A percentile compares a stretch with the other conserved stretches of the same genome.
phyloP scores from a whole-genome alignment of 1,284 basidiomycete genomes.

The Rhodotorula sp. region DNA sequence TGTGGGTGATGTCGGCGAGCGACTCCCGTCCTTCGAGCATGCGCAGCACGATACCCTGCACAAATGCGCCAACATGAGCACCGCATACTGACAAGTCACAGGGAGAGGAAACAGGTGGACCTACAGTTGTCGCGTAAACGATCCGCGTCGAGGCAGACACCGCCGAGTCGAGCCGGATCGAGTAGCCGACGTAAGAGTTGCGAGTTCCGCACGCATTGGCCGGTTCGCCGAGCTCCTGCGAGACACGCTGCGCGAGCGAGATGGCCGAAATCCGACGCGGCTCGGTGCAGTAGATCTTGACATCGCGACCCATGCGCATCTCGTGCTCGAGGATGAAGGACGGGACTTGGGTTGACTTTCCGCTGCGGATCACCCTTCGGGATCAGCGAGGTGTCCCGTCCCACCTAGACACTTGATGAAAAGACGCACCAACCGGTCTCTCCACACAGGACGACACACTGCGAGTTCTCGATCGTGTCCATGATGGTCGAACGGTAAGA shows the following conservation, averaged over 20 bases:
- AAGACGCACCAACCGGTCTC: constrained; percentile 85
- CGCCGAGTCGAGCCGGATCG: constrained; percentile 85
- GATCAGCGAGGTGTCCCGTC: neutral
- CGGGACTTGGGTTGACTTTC: constrained; percentile 97
- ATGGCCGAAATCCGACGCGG: constrained; percentile 96
- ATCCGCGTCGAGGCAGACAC: constrained; percentile 43
- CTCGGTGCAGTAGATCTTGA: constrained; percentile 94
- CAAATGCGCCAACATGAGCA: constrained; percentile 32
- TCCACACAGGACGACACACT: constrained; percentile 89
- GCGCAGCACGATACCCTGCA: constrained; percentile 88
- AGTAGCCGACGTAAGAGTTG: constrained; percentile 86
- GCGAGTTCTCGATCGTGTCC: constrained; percentile 68
- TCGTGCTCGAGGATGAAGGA: constrained; percentile 91
- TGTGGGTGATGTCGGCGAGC: constrained; percentile 89
- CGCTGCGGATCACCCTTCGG: constrained; percentile 55
- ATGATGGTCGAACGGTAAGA: constrained; percentile 75
- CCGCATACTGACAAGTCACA: neutral
- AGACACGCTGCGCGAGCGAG: constrained; percentile 93
- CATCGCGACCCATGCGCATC: constrained; percentile 73
- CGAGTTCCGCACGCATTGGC: constrained; percentile 74
- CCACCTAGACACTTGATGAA: neutral
- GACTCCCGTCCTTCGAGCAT: constrained; percentile 88
- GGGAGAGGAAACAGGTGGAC: constrained; percentile 3
- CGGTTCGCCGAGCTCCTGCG: constrained; percentile 85
- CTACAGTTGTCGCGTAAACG: constrained; percentile 68